phyloP scores from a whole-genome alignment of 2,329 filamentous ascomycete genomes.

The Magnaporthiopsis rhizophila region DNA sequence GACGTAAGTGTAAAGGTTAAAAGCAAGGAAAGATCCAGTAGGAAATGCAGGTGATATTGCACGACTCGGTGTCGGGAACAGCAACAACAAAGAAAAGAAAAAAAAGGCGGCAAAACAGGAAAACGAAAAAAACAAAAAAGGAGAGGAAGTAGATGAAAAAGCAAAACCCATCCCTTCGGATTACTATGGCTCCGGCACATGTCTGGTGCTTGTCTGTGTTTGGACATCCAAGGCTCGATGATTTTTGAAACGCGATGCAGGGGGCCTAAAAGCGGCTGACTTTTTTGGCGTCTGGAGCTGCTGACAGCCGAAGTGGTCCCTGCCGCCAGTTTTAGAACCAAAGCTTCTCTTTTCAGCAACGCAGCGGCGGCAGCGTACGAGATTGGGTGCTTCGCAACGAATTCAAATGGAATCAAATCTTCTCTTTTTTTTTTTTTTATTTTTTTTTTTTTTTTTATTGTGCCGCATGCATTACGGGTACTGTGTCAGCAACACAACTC shows the following conservation, averaged over 20 bases:
- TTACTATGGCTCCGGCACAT: neutral
- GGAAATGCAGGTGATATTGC: too few relatives aligned
- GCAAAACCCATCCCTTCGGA: too few relatives aligned
- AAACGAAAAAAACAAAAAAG: neutral
- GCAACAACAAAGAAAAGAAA: too few relatives aligned
- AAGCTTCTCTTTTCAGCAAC: neutral
- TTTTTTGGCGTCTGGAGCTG: neutral
- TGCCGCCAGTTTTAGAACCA: neutral
- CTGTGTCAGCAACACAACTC: neutral
- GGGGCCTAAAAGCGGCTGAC: neutral
- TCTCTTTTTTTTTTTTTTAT: too few relatives aligned
- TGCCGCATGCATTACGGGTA: neutral
- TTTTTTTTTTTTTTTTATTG: neutral
- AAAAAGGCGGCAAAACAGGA: neutral
- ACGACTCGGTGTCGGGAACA: too few relatives aligned
- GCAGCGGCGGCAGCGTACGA: too few relatives aligned
- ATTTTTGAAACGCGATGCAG: neutral
- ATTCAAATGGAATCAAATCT: too few relatives aligned
- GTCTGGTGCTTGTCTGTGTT: too few relatives aligned
- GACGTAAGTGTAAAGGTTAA: neutral
- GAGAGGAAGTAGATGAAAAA: too few relatives aligned
- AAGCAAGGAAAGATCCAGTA: too few relatives aligned
- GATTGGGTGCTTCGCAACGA: too few relatives aligned
- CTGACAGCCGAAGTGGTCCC: too few relatives aligned
- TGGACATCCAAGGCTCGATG: neutral